phyloP scores from a whole-genome alignment of 352 stramenopile species.

The Globisporangium parvum region DNA sequence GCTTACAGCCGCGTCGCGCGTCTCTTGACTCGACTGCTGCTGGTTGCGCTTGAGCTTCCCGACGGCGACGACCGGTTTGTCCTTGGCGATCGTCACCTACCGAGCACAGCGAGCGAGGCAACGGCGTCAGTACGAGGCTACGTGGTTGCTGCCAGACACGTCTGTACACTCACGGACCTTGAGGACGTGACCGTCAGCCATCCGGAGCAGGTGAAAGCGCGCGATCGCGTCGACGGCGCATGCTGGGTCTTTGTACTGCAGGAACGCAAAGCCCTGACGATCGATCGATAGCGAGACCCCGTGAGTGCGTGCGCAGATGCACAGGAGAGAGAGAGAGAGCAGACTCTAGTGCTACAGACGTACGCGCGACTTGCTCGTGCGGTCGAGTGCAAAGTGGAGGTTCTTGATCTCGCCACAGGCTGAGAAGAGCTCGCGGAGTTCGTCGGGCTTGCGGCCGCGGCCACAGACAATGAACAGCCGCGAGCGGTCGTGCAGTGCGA shows the following conservation, averaged over 20 bases:
- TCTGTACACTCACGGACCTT: slow-evolving; percentile 36
- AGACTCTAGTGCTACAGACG: slow-evolving; percentile 2
- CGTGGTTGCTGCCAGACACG: too few relatives aligned
- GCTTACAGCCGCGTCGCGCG: slow-evolving; percentile 2
- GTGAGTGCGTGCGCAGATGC: background rate
- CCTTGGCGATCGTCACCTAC: slow-evolving; percentile 58
- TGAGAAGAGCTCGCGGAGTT: slow-evolving; percentile 56
- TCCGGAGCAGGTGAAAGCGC: slow-evolving; percentile 51
- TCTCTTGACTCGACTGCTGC: slow-evolving; percentile 25
- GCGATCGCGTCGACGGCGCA: slow-evolving; percentile 48
- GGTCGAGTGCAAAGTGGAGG: slow-evolving; percentile 65
- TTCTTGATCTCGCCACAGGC: slow-evolving; percentile 55
- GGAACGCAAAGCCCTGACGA: slow-evolving; percentile 63
- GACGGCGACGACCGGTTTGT: slow-evolving; percentile 36
- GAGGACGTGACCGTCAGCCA: slow-evolving; percentile 66
- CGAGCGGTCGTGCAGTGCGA: slow-evolving; percentile 1
- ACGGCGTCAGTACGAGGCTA: background rate
- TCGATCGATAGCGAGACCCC: background rate
- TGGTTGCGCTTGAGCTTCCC: slow-evolving; percentile 71
- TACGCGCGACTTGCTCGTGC: slow-evolving; percentile 71
- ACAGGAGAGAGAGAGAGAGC: background rate
- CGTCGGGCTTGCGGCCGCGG: slow-evolving; percentile 50
- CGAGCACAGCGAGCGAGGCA: background rate
- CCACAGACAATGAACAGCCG: slow-evolving; percentile 75
- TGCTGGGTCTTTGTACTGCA: slow-evolving; percentile 56